Conservation (phyloP, 495 filamentous ascomycete genomes). For the Ascobolus immersus region DNA sequence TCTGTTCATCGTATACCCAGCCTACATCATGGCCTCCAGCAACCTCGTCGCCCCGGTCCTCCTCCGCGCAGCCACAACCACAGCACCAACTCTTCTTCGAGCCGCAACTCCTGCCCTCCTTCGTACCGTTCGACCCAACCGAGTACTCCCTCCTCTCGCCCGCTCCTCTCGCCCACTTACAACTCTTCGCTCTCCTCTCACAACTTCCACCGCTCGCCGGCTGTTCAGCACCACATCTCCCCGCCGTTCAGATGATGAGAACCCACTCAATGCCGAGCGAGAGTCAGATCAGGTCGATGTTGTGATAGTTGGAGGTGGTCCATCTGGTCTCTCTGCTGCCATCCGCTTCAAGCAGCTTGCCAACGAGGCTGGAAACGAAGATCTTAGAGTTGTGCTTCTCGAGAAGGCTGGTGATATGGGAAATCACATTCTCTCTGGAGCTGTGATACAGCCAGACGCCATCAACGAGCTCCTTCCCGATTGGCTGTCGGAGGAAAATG, state of each 20-base stretch:
- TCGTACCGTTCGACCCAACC: too few relatives aligned
- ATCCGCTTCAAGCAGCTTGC: slow-evolving; percentile 91
- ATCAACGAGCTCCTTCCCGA: slow-evolving; percentile 79
- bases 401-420: slow-evolving; percentile 93
- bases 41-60: too few relatives aligned
- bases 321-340: slow-evolving; percentile 72
- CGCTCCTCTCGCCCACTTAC: too few relatives aligned
- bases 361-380: slow-evolving; percentile 84
- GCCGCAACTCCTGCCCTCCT: too few relatives aligned
- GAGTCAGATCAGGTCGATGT: slow-evolving; percentile 89
- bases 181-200: background rate
- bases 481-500: slow-evolving; percentile 73
- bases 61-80: too few relatives aligned
- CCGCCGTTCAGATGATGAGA: background rate
- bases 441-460: slow-evolving; percentile 75
- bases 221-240: slow-evolving; percentile 4
- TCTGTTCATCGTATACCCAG: too few relatives aligned
- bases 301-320: slow-evolving; percentile 84
- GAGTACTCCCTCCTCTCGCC: too few relatives aligned
- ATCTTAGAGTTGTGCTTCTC: slow-evolving; percentile 72
- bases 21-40: too few relatives aligned
- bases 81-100: too few relatives aligned
- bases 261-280: slow-evolving; percentile 27
- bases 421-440: slow-evolving; percentile 84
- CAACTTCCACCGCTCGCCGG: slow-evolving; percentile 6